Evolutionary conservation across 495 filamentous ascomycete genomes (phyloP).

Genomic region (Staphylotrichum longicolle): DNA sequence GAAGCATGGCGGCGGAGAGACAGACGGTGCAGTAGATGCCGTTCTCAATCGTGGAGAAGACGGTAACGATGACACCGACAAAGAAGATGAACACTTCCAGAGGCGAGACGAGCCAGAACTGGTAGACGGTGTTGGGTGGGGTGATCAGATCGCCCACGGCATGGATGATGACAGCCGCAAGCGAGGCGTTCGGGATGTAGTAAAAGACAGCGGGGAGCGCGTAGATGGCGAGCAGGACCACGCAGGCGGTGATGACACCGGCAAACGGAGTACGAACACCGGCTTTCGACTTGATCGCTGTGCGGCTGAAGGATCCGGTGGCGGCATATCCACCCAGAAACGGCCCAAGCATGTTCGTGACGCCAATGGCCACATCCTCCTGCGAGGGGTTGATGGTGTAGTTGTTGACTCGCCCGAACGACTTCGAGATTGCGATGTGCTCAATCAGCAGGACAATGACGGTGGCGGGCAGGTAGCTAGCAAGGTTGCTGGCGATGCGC

Average conservation of each 20-base stretch:
- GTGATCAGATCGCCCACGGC: conserved; percentile 95
- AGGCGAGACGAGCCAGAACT: conserved; percentile 93
- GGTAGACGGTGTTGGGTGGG: conserved; percentile 87
- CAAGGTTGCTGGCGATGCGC: conserved; percentile 31
- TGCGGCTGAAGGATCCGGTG: conserved; percentile 95
- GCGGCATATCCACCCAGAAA: conserved; percentile 94
- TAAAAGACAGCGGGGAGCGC: conserved; percentile 88
- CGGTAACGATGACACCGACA: conserved; percentile 83
- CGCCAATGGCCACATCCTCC: conserved; percentile 89
- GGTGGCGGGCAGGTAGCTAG: conserved; percentile 39
- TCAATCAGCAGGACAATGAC: conserved; percentile 96
- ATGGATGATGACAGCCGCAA: conserved; percentile 96
- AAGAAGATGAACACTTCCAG: conserved; percentile 93
- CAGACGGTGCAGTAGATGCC: conserved; percentile 87
- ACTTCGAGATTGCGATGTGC: conserved; percentile 97
- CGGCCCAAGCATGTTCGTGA: conserved; percentile 87
- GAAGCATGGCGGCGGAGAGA: conserved; percentile 70
- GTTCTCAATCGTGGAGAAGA: conserved; percentile 85
- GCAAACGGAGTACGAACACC: conserved; percentile 92
- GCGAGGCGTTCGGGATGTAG: conserved; percentile 82
- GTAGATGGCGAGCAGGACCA: conserved; percentile 95
- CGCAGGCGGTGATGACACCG: conserved; percentile 81
- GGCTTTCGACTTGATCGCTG: conserved; percentile 97
- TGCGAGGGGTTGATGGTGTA: conserved; percentile 98
- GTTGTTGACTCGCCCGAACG: conserved; percentile 94